Conservation (phyloP, 2,329 filamentous ascomycete genomes). For the Acrocalymma vagum region DNA sequence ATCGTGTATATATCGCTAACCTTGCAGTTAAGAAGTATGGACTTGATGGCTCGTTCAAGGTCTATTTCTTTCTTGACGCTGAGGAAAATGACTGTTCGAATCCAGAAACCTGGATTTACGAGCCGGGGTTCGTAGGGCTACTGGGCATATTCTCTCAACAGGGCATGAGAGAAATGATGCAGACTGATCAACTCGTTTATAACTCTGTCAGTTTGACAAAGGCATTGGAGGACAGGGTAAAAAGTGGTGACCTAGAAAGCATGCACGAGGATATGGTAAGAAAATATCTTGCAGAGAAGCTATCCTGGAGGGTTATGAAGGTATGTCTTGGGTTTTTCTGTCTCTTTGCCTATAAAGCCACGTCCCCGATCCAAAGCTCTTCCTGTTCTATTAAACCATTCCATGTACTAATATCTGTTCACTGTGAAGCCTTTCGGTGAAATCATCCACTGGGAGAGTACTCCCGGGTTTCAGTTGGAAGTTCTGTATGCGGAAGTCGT, state of each 20-base stretch:
- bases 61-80: conserved; percentile 74
- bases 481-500: background rate
- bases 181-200: conserved; percentile 46
- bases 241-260: conserved; percentile 40
- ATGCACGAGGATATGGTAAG: conserved; percentile 29
- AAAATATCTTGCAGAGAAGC: conserved; percentile 27
- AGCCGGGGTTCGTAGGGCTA: conserved; percentile 67
- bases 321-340: conserved; percentile 17
- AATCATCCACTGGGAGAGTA: background rate
- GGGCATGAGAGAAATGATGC: conserved; percentile 23
- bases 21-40: conserved; percentile 69
- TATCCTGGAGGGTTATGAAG: conserved; percentile 34
- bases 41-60: conserved; percentile 67
- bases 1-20: conserved; percentile 78
- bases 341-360: no score
- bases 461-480: background rate
- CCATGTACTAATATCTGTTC: no score
- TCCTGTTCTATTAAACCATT: no score
- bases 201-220: conserved; percentile 57
- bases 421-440: no score
- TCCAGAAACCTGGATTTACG: conserved; percentile 57
- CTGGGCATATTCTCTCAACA: conserved; percentile 58
- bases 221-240: conserved; percentile 46
- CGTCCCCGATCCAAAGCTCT: no score
- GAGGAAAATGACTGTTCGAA: conserved; percentile 43